Conservation (phyloP, 352 stramenopile species). For the Pythium brassicae region DNA sequence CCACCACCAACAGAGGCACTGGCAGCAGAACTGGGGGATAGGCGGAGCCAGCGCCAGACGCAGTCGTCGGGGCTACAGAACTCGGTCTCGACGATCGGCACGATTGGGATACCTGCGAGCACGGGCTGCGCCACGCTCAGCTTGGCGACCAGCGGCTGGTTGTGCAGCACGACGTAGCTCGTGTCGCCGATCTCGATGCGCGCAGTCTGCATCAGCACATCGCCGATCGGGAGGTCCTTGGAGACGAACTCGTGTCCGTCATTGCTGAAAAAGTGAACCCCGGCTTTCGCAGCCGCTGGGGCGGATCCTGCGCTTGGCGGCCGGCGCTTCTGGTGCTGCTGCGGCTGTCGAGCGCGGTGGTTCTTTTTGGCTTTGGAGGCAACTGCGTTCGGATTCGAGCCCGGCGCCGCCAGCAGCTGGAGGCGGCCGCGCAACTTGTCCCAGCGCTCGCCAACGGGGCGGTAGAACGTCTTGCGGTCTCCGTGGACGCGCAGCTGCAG, state of each 20-base stretch:
- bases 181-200: slow-evolving; percentile 38
- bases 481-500: slow-evolving; percentile 42
- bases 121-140: slow-evolving; percentile 47
- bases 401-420: slow-evolving; percentile 39
- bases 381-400: not conserved
- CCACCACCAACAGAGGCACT: no score
- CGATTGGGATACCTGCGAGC: slow-evolving; percentile 36
- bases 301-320: not conserved
- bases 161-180: slow-evolving; percentile 46
- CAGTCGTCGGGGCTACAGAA: slow-evolving; percentile 66
- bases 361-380: slow-evolving; percentile 7
- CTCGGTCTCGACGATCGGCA: slow-evolving; percentile 45
- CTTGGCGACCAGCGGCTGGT: slow-evolving; percentile 51
- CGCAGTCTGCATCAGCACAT: slow-evolving; percentile 38
- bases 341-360: not conserved
- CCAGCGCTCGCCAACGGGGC: slow-evolving; percentile 32
- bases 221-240: slow-evolving; percentile 30
- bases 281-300: slow-evolving; percentile 13
- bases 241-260: slow-evolving; percentile 27
- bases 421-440: slow-evolving; percentile 58
- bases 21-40: slow-evolving; percentile 3
- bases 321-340: not conserved
- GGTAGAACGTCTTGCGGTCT: slow-evolving; percentile 52
- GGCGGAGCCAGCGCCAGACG: slow-evolving; percentile 53
- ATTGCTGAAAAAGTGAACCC: slow-evolving; percentile 40